Evolutionary conservation across 2,329 filamentous ascomycete species (phyloP).

Genomic region (Massarina eburnea): DNA sequence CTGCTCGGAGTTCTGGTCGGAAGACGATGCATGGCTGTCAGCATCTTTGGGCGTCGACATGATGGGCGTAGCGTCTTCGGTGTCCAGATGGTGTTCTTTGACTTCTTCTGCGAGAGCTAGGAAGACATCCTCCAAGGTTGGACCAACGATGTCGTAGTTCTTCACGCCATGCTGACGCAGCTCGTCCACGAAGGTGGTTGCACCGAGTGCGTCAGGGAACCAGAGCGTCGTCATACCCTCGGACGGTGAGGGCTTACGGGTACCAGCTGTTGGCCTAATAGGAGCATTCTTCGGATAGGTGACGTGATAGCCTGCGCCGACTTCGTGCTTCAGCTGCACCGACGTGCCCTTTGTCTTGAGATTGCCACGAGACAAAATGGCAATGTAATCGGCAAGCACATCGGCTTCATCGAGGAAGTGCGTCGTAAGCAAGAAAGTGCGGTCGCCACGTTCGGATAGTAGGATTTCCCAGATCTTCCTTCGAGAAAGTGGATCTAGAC

Average conservation of each 20-base stretch:
- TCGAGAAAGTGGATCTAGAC: constrained; percentile 81
- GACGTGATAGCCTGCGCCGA: constrained; percentile 84
- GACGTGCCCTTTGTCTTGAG: constrained; percentile 82
- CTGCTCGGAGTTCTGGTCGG: constrained; percentile 32
- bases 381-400: constrained; percentile 83
- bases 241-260: constrained; percentile 46
- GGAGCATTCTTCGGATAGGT: constrained; percentile 34
- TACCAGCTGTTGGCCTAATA: constrained; percentile 50
- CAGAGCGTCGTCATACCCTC: constrained; percentile 74
- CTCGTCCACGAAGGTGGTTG: constrained; percentile 68
- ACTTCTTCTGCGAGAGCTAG: constrained; percentile 82
- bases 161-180: constrained; percentile 68
- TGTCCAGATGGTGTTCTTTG: constrained; percentile 51
- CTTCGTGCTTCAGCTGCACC: constrained; percentile 77
- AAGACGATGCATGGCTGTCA: constrained; percentile 15
- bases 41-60: constrained; percentile 20
- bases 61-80: constrained; percentile 20
- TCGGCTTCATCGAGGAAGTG: constrained; percentile 95
- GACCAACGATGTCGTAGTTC: constrained; percentile 84
- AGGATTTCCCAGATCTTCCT: constrained; percentile 95
- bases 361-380: constrained; percentile 80
- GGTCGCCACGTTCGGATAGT: constrained; percentile 74
- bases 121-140: constrained; percentile 92
- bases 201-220: constrained; percentile 68
- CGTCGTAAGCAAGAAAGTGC: constrained; percentile 86